These are phyloP conservation scores for Sporothrix humicola DNA, from an alignment of 2,329 filamentous ascomycete genomes.

Conservation along the genomic window DNA sequence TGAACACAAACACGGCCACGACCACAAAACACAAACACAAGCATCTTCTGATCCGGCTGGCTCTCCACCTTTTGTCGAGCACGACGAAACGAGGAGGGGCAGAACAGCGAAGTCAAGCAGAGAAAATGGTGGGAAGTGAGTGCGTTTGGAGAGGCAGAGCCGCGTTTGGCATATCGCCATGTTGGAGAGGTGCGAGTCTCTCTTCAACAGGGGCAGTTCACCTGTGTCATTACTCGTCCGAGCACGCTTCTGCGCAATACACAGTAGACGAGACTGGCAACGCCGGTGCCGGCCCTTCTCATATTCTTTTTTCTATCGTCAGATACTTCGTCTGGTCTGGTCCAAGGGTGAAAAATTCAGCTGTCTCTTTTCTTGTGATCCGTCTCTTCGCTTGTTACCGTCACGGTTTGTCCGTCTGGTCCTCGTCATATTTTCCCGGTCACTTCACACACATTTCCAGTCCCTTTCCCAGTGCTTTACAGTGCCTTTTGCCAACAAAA, in stretches of 20 bases:
- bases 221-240: not conserved
- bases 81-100: conserved; percentile 20
- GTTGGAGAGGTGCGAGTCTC: no score
- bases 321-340: not conserved
- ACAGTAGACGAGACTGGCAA: not conserved
- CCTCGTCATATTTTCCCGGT: conserved; percentile 9
- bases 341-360: not conserved
- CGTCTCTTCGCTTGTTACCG: conserved; percentile 13
- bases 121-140: not conserved
- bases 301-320: not conserved
- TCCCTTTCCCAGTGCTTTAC: not conserved
- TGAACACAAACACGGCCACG: conserved; percentile 30
- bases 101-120: not conserved
- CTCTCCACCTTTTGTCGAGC: conserved; percentile 20
- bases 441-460: not conserved
- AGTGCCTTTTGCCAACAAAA: not conserved
- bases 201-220: not conserved
- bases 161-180: not conserved
- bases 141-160: not conserved
- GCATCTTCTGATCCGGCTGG: conserved; percentile 27
- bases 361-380: conserved; percentile 15
- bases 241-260: not conserved
- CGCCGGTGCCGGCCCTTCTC: not conserved
- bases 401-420: not conserved
- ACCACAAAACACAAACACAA: conserved; percentile 27